Base-by-base conservation (phyloP, 1,284 basidiomycete species). In the Apiotrichum sp. region DNA sequence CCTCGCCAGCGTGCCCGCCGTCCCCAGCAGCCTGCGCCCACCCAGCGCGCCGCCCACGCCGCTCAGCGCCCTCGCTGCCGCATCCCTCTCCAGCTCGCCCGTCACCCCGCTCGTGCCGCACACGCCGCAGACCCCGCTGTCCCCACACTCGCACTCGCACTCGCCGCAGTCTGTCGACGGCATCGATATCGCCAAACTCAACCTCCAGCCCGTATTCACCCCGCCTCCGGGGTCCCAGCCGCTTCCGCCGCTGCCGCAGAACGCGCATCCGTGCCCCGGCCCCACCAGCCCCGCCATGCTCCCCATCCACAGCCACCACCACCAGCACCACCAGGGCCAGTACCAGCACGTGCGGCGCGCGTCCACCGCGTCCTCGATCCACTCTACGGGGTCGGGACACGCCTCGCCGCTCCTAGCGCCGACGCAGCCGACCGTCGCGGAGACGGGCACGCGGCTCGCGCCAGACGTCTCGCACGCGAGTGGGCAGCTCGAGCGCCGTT, bases 401-500 rank as follows among this genome's bases (percentile, higher is more conserved):
- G 32, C 33, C 9, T 8, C 8, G 8, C 36, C 36, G 8, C 36
- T 38, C 36, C 36, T 38, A 46, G 33, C 7, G 7, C 11, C 46
- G 11, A 13, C 16, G 1, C 65, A 45, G 50, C 70, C 70, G 7
- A 72, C 70, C 1, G 55, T 72, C 14, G 70, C 70, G 7, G 70
- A 72, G 52, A 72, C 70, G 5, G 70, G 70, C 8, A 38, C 45
- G 47, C 16, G 59, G 58, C 22, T 50, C 33, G 33, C 14, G 10
- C 31, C 49, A 11, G 32, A 42, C 32, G 43, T 0, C 42, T 41
- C 22, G 61, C 61, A 34, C 61, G 60, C 3, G 64, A 11, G 36
- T n/a, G 70, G 70, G 31, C 70, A 71, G 52, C 60, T 72, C 53
- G 63, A 65, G 57, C 51, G 68, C 40, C 62, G 50, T 9, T 62